phyloP scores from a whole-genome alignment of 257 asterid genomes.

The Solanum paucissectum region DNA sequence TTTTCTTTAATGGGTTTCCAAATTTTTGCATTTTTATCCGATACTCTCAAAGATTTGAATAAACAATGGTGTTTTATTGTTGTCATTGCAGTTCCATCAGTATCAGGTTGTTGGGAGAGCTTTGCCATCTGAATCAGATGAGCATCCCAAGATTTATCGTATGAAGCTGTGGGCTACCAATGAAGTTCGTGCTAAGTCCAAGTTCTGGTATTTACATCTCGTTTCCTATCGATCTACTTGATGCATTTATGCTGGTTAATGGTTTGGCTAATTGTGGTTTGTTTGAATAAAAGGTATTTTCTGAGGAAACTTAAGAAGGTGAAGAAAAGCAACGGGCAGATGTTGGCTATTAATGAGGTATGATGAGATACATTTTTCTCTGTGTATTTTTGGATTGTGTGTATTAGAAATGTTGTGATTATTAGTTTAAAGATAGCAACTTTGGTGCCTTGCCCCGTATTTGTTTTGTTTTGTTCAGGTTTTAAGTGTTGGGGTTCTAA shows the following conservation, averaged over 20 bases:
- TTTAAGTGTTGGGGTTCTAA: not conserved
- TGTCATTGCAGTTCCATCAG: conserved; percentile 56
- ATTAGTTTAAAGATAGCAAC: not conserved
- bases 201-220: conserved; percentile 36
- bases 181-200: conserved; percentile 65
- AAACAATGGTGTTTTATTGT: not conserved
- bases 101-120: conserved; percentile 90
- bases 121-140: conserved; percentile 68
- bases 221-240: not conserved
- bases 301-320: conserved; percentile 87
- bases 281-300: conserved; percentile 38
- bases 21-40: not conserved
- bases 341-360: conserved; percentile 81
- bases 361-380: not conserved
- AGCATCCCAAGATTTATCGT: conserved; percentile 79
- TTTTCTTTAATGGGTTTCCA: not conserved
- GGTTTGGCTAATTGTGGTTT: not conserved
- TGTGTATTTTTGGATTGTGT: not conserved
- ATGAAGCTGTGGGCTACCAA: conserved; percentile 48
- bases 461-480: not conserved
- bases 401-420: not conserved
- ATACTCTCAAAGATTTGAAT: not conserved
- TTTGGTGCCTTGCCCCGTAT: not conserved
- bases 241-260: not conserved
- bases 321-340: conserved; percentile 73